Evolutionary conservation across 768 basidiomycete species (phyloP).

Genomic region (Clavulina sp.): DNA sequence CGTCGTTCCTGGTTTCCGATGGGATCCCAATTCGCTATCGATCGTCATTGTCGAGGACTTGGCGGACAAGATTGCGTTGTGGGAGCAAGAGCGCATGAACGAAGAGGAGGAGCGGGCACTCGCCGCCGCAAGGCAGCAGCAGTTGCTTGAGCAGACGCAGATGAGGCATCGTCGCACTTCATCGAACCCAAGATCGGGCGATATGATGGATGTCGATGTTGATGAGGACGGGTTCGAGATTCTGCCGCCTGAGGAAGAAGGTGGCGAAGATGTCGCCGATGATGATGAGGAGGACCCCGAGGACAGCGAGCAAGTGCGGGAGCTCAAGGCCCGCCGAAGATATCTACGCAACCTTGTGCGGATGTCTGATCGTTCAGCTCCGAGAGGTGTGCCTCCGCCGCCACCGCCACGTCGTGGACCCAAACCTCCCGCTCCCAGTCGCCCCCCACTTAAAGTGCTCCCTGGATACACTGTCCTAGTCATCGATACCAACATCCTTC

Average conservation of each 20-base stretch:
- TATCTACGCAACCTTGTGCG: slow-evolving; percentile 55
- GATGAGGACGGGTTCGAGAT: slow-evolving; percentile 29
- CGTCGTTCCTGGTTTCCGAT: slow-evolving; percentile 52
- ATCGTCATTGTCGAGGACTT: slow-evolving; percentile 48
- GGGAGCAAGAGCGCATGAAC: slow-evolving; percentile 58
- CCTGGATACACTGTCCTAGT: slow-evolving; percentile 84
- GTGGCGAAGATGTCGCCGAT: slow-evolving; percentile 25
- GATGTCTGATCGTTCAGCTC: slow-evolving; percentile 16
- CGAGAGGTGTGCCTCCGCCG: too few species aligned
- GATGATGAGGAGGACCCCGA: slow-evolving; percentile 38
- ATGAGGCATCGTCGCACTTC: slow-evolving; percentile 24
- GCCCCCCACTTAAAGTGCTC: slow-evolving; percentile 36
- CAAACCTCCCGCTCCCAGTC: slow-evolving; percentile 19
- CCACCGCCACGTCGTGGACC: slow-evolving; percentile 16
- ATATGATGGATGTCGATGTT: slow-evolving; percentile 50
- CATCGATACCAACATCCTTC: slow-evolving; percentile 86
- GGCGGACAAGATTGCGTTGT: slow-evolving; percentile 45
- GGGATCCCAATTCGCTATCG: slow-evolving; percentile 26
- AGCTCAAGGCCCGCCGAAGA: slow-evolving; percentile 64
- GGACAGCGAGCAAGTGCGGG: slow-evolving; percentile 55
- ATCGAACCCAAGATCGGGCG: slow-evolving; percentile 18
- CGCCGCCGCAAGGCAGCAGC: background rate
- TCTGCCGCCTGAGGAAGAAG: slow-evolving; percentile 25
- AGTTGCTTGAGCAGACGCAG: slow-evolving; percentile 35
- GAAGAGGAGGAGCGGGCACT: slow-evolving; percentile 43